Conservation (phyloP, 2,329 filamentous ascomycete species). For the Gaeumannomyces tritici region DNA sequence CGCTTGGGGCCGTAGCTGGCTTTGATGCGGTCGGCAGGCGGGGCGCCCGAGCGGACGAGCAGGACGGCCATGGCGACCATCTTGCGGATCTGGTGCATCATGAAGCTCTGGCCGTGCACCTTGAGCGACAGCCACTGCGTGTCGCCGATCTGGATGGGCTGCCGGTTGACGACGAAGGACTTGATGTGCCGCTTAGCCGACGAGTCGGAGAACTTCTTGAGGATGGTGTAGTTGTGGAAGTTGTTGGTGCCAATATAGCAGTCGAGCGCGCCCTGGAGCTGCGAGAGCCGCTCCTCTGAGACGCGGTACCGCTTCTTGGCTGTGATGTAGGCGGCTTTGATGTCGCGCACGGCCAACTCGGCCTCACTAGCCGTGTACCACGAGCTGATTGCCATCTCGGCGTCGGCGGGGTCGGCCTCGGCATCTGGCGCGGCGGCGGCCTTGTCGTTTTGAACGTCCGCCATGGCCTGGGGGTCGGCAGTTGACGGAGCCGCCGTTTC, state of each 20-base stretch:
- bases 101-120: slow-evolving; percentile 96
- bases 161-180: slow-evolving; percentile 69
- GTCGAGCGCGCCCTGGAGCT: slow-evolving; percentile 66
- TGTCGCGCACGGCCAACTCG: slow-evolving; percentile 57
- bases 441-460: not conserved
- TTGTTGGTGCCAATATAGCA: slow-evolving; percentile 78
- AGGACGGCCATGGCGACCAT: slow-evolving; percentile 93
- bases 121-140: slow-evolving; percentile 95
- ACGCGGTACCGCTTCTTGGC: slow-evolving; percentile 84
- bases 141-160: slow-evolving; percentile 75
- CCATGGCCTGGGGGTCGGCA: not conserved
- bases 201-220: slow-evolving; percentile 71
- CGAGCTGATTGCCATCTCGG: slow-evolving; percentile 9
- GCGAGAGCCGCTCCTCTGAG: slow-evolving; percentile 57
- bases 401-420: slow-evolving; percentile 6
- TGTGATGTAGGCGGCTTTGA: slow-evolving; percentile 72
- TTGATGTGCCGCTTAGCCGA: slow-evolving; percentile 88
- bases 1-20: slow-evolving; percentile 64
- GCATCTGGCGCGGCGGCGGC: slow-evolving; percentile 2
- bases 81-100: slow-evolving; percentile 99
- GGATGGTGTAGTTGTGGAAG: slow-evolving; percentile 96
- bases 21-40: slow-evolving; percentile 54
- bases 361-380: slow-evolving; percentile 34
- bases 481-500: not conserved
- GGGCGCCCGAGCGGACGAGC: slow-evolving; percentile 72